These are phyloP conservation scores for Naganishia onofrii DNA, from an alignment of 768 basidiomycete species.

Conservation along the genomic window DNA sequence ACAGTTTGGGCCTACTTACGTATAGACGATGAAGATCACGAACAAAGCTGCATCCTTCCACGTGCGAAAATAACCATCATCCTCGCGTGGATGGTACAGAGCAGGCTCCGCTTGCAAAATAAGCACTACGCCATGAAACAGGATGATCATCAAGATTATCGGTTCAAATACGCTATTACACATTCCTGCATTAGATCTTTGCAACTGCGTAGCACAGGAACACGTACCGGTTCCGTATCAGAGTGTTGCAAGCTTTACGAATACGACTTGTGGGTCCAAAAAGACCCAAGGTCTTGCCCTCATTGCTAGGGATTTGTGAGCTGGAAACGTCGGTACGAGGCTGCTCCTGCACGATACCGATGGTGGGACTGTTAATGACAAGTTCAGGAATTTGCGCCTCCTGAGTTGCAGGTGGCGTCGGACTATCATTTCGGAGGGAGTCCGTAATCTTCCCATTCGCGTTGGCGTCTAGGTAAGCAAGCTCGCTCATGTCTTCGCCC, in stretches of 20 bases:
- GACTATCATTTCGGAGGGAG: not conserved
- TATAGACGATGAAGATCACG: constrained; percentile 76
- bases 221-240: constrained; percentile 10
- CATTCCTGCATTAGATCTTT: not conserved
- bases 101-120: constrained; percentile 73
- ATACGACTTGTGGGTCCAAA: constrained; percentile 3
- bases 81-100: constrained; percentile 46
- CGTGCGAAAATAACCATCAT: constrained; percentile 70
- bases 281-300: constrained; percentile 1
- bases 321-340: not conserved
- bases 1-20: constrained; percentile 57
- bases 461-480: not conserved
- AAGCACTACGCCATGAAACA: constrained; percentile 76
- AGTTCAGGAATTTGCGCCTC: not conserved
- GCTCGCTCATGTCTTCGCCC: not conserved
- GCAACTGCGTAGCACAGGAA: not conserved
- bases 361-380: not conserved
- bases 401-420: not conserved
- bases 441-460: not conserved
- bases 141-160: constrained; percentile 73
- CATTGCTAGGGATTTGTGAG: not conserved
- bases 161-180: constrained; percentile 77
- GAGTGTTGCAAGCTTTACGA: not conserved
- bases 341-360: not conserved
- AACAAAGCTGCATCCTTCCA: constrained; percentile 93